These are phyloP conservation scores for Pisolithus microcarpus DNA, from an alignment of 768 basidiomycete species.

Conservation along the genomic window DNA sequence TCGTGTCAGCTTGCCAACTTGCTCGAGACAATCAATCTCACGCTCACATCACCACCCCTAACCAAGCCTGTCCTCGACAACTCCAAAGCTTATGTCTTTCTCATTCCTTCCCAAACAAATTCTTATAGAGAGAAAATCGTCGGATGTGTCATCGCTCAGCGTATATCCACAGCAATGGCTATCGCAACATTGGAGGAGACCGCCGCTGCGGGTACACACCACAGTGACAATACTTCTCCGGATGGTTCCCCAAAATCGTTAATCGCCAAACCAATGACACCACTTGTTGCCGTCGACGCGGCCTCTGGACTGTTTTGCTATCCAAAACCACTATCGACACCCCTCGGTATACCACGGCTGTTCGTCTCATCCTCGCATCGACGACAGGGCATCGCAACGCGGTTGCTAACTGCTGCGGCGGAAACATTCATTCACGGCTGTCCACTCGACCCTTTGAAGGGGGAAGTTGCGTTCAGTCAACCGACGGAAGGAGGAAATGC, in stretches of 20 bases:
- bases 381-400: slow-evolving; percentile 66
- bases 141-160: slow-evolving; percentile 76
- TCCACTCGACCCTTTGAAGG: slow-evolving; percentile 57
- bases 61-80: slow-evolving; percentile 45
- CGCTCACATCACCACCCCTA: slow-evolving; percentile 67
- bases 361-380: slow-evolving; percentile 72
- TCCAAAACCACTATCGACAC: slow-evolving; percentile 63
- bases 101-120: slow-evolving; percentile 33
- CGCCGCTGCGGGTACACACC: slow-evolving; percentile 1
- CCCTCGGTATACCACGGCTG: slow-evolving; percentile 74
- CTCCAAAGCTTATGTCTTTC: slow-evolving; percentile 78
- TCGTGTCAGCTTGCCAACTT: slow-evolving; percentile 49
- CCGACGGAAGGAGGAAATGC: slow-evolving; percentile 71
- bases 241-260: slow-evolving; percentile 6
- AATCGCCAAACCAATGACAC: not conserved
- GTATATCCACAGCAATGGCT: slow-evolving; percentile 75
- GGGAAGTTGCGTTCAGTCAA: slow-evolving; percentile 82
- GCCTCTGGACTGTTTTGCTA: slow-evolving; percentile 60
- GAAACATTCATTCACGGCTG: slow-evolving; percentile 74
- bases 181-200: slow-evolving; percentile 39
- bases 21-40: slow-evolving; percentile 65
- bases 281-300: slow-evolving; percentile 52
- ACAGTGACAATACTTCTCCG: not conserved
- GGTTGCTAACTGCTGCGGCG: slow-evolving; percentile 60
- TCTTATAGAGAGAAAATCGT: slow-evolving; percentile 61